Conservation (phyloP, 2,329 filamentous ascomycete genomes). For the Zymoseptoria pseudotritici region DNA sequence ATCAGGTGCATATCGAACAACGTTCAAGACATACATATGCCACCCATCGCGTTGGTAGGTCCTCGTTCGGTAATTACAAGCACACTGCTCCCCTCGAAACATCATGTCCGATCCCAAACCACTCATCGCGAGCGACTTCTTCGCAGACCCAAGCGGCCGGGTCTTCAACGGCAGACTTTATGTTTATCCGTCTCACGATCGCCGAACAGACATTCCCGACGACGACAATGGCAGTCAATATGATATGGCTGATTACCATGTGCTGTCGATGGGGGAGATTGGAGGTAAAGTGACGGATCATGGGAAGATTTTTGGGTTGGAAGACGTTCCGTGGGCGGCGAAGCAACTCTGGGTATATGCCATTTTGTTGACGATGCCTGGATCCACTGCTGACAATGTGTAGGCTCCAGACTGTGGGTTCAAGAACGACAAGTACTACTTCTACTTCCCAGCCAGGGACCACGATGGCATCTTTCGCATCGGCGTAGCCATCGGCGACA, state of each 20-base stretch:
- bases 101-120: constrained; percentile 41
- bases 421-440: constrained; percentile 64
- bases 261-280: constrained; percentile 57
- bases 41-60: background rate
- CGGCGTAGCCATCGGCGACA: constrained; percentile 59
- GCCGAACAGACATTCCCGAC: constrained; percentile 64
- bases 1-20: background rate
- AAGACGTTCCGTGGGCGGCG: constrained; percentile 66
- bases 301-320: constrained; percentile 57
- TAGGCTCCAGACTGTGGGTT: constrained; percentile 62
- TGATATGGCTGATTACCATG: constrained; percentile 78
- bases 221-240: constrained; percentile 84
- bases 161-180: constrained; percentile 70
- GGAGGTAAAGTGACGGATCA: constrained; percentile 61
- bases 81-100: background rate
- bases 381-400: background rate
- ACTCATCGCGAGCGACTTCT: constrained; percentile 68
- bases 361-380: too few relatives aligned
- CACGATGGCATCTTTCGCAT: constrained; percentile 63
- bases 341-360: constrained; percentile 61
- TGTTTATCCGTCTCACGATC: constrained; percentile 75
- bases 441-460: constrained; percentile 71
- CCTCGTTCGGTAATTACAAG: background rate
- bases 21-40: background rate
- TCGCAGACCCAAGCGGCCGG: constrained; percentile 72